Conservation (phyloP, 441 rosid species). For the Corymbia calophylla region DNA sequence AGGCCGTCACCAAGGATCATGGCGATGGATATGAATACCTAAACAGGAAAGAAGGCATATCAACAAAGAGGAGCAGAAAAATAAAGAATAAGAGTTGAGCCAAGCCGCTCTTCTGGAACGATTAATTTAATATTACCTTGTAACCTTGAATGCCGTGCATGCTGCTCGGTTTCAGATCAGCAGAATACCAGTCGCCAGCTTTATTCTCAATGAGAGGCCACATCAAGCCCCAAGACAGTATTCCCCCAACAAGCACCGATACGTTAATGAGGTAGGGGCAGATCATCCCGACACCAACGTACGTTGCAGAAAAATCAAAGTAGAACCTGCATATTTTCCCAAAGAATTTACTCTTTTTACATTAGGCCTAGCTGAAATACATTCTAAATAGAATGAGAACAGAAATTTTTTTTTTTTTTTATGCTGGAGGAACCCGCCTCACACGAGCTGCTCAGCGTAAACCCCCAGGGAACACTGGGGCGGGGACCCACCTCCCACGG, state of each 20-base stretch:
- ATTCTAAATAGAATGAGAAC: not conserved
- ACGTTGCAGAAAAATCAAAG: constrained; percentile 89
- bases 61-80: not conserved
- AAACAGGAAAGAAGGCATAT: not conserved
- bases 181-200: constrained; percentile 69
- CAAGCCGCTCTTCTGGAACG: not conserved
- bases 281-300: constrained; percentile 94
- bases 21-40: constrained; percentile 83
- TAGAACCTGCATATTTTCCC: constrained; percentile 48
- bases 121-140: constrained; percentile 31
- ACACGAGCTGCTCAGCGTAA: too few relatives aligned
- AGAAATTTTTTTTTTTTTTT: too few relatives aligned
- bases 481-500: too few relatives aligned
- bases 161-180: constrained; percentile 25
- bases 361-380: not conserved
- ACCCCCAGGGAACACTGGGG: too few relatives aligned
- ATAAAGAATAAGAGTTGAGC: not conserved
- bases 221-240: constrained; percentile 92
- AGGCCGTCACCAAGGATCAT: constrained; percentile 86
- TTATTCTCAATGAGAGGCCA: constrained; percentile 81
- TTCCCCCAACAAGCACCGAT: constrained; percentile 72
- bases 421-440: too few relatives aligned
- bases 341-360: not conserved
- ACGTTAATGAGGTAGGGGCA: constrained; percentile 80
- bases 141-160: constrained; percentile 79